Percentiles rank a stretch among this genome's conserved stretches.
These are phyloP conservation scores for Candida mesenterica DNA, from an alignment of 1,139 yeast genomes.

Conservation along the genomic window DNA sequence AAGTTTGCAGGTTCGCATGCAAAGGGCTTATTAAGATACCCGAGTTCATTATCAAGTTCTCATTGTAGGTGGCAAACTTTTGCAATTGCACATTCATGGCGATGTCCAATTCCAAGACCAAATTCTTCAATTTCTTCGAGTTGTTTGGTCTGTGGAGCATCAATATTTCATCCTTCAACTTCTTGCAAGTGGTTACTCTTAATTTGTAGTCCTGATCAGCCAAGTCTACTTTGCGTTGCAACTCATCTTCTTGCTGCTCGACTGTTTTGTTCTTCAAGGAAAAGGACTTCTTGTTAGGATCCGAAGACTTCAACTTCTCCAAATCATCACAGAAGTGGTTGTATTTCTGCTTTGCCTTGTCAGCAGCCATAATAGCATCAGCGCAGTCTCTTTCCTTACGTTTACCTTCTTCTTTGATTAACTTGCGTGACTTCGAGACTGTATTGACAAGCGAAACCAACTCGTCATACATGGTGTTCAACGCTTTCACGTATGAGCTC, in stretches of 20 bases:
- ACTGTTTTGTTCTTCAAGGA: conserved; percentile 67
- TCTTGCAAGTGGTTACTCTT: conserved; percentile 70
- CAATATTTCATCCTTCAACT: conserved; percentile 70
- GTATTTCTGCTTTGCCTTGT: conserved; percentile 83
- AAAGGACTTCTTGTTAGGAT: conserved; percentile 80
- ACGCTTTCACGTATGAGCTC: conserved; percentile 70
- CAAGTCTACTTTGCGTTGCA: conserved; percentile 71
- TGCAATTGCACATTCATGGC: conserved; percentile 87
- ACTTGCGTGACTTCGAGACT: conserved; percentile 68
- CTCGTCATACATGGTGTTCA: conserved; percentile 86
- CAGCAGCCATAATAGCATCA: conserved; percentile 81
- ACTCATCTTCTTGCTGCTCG: conserved; percentile 90
- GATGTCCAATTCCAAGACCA: conserved; percentile 81
- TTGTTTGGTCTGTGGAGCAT: conserved; percentile 75
- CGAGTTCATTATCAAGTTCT: conserved; percentile 75
- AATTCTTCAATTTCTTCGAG: conserved; percentile 69
- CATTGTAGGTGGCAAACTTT: conserved; percentile 84
- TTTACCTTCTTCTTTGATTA: conserved; percentile 76
- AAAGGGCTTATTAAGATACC: conserved; percentile 84
- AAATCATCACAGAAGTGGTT: conserved; percentile 80
- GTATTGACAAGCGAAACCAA: conserved; percentile 68
- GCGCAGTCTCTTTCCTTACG: conserved; percentile 78
- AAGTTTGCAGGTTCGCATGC: conserved; percentile 33
- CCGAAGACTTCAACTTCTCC: conserved; percentile 76
- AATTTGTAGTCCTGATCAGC: conserved; percentile 86